Evolutionary conservation across 306 rosid genomes (phyloP), one percentile per base, ranked within the genome.

Genomic region (Ziziphus jujuba): DNA sequence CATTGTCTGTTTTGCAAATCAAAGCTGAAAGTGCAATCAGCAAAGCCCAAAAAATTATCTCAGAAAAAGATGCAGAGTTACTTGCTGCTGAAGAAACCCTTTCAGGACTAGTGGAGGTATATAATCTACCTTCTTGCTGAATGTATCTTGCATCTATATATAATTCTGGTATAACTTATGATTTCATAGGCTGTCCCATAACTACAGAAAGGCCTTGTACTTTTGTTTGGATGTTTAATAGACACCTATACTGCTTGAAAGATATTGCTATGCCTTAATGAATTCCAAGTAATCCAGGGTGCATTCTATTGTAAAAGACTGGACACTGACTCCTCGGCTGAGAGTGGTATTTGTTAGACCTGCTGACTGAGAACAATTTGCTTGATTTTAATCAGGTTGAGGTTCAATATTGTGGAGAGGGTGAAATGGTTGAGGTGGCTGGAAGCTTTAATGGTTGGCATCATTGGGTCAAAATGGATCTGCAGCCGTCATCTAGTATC

Each of bases 371-470:
- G 40, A 40, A 56, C 61, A 65, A 61, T 66, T 75, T 56, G 38
- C 61, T 47, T 65, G 52, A 47, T 73, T 72, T 74, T 80, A 16
- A 69, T 63, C 83, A 93, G 98, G 91, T 90, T 72, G 69, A 75
- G 74, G 58, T 93, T 67, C 87, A 84, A 31, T 93, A 83, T 65
- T 49, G 53, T 47, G 84, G 96, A 20, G 89, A 88, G 40, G 98
- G 86, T 73, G 89, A 85, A 69, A 75, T 56, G 61, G 97, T 93
- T 69, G 98, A 93, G 84, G 88, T 93, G 64, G 78, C 96, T 3
- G 97, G 98, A 65, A 90, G 97, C 85, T 93, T 90, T 88, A 88
- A 88, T 54, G 97, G 98, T 71, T 93, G 98, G 98, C 95, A 90
- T 79, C 89, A 88, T 51, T 68, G 61, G 72, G 82, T 93, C 65